A percentile compares a stretch with the other conserved stretches of the same genome.
These are phyloP conservation scores for Backusella mclennaniae DNA, from an alignment of 192 early-diverging fungal species.

Conservation along the genomic window DNA sequence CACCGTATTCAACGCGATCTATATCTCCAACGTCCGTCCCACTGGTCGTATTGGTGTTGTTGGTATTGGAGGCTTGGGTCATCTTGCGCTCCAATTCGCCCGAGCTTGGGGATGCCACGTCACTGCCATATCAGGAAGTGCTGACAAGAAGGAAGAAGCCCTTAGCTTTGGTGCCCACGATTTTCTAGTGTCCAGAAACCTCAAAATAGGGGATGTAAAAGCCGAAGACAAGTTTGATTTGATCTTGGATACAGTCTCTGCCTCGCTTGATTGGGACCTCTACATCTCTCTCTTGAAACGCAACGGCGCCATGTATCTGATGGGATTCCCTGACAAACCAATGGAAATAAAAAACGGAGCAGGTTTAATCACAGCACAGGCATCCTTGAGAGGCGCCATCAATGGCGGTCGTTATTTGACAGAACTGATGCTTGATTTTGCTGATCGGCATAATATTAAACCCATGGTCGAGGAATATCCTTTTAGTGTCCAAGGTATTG, in stretches of 20 bases:
- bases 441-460: constrained; percentile 62
- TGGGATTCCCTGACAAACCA: constrained; percentile 14
- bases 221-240: constrained; percentile 39
- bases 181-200: constrained; percentile 43
- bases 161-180: constrained; percentile 55
- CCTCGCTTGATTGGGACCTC: constrained; percentile 35
- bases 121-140: constrained; percentile 44
- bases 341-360: constrained; percentile 35
- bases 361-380: constrained; percentile 36
- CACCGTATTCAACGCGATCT: constrained; percentile 72
- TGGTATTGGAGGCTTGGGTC: constrained; percentile 61
- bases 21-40: constrained; percentile 56
- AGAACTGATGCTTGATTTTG: constrained; percentile 66
- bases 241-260: constrained; percentile 44
- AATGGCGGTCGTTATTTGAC: constrained; percentile 62
- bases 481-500: constrained; percentile 48
- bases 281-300: constrained; percentile 41
- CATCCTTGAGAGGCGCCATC: constrained; percentile 59
- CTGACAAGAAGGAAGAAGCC: constrained; percentile 52
- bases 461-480: constrained; percentile 66
- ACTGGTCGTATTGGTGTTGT: constrained; percentile 70
- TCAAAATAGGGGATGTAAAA: background rate
- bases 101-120: constrained; percentile 48
- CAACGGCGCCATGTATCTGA: constrained; percentile 24
- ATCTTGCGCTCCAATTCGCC: constrained; percentile 66